Percentiles rank a stretch among this genome's conserved stretches.
Evolutionary conservation across 2,329 filamentous ascomycete genomes (phyloP).

Genomic region (Pyricularia pennisetigena): DNA sequence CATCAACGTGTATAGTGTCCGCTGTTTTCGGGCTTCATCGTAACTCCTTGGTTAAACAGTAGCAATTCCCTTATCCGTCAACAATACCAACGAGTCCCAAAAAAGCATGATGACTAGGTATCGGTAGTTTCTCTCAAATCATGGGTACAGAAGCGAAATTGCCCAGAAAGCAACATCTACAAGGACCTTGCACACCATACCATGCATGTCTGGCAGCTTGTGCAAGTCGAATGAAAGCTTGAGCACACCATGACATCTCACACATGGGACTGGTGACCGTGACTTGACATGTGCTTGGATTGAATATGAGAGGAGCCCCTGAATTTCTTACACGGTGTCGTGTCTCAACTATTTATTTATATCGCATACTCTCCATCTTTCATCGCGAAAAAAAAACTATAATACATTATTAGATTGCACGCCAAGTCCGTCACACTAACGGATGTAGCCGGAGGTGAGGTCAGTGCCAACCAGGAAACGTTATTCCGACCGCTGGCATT

Average conservation of each 20-base stretch:
- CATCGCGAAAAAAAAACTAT: too few species aligned
- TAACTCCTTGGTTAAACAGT: too few species aligned
- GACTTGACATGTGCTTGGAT: not conserved
- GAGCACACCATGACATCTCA: not conserved
- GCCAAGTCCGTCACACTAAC: too few species aligned
- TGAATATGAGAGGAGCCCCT: not conserved
- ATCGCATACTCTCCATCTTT: not conserved
- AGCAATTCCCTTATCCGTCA: too few species aligned
- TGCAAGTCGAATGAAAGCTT: not conserved
- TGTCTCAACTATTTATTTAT: not conserved
- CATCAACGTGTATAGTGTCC: too few species aligned
- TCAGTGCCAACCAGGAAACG: too few species aligned
- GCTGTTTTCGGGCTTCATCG: too few species aligned
- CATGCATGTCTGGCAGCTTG: not conserved
- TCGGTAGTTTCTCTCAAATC: not conserved
- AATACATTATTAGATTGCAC: too few species aligned
- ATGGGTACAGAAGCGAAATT: not conserved
- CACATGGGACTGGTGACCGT: not conserved
- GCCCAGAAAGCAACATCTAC: not conserved
- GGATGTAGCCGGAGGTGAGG: too few species aligned
- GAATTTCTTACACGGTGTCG: not conserved
- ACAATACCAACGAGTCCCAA: too few species aligned
- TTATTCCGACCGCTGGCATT: too few species aligned
- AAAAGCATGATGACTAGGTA: too few species aligned
- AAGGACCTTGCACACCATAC: not conserved